Conservation (phyloP, 306 rosid species). For the Quercus engelmannii region DNA sequence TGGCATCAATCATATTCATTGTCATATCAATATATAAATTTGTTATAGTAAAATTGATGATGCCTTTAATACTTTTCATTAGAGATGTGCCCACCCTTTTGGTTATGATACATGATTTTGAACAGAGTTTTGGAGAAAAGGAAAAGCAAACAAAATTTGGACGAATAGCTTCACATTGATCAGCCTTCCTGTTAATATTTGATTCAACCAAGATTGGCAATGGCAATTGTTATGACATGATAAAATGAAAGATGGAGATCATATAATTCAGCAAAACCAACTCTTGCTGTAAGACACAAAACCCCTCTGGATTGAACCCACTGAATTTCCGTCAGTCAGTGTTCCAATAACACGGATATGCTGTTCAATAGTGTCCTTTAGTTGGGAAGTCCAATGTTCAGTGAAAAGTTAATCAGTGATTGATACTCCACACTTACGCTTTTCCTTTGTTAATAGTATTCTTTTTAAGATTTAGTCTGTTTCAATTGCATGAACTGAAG, state of each 20-base stretch:
- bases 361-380: not conserved
- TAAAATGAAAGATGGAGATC: not conserved
- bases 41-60: no score
- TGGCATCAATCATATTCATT: no score
- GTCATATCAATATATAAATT: no score
- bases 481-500: not conserved
- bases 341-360: not conserved
- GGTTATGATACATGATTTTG: not conserved
- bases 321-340: not conserved
- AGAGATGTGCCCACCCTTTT: not conserved
- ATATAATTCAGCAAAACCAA: not conserved
- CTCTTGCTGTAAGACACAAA: not conserved
- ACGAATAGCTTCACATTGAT: not conserved
- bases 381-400: not conserved
- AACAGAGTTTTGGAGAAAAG: not conserved
- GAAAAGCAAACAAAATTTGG: not conserved
- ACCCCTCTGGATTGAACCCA: not conserved
- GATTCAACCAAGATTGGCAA: not conserved
- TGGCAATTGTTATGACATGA: not conserved
- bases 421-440: not conserved
- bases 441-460: not conserved
- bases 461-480: not conserved
- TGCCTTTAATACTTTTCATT: no score
- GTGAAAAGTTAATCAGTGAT: not conserved
- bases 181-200: not conserved